Conservation (phyloP, 140 eudicot genomes). For the Stevia rebaudiana region DNA sequence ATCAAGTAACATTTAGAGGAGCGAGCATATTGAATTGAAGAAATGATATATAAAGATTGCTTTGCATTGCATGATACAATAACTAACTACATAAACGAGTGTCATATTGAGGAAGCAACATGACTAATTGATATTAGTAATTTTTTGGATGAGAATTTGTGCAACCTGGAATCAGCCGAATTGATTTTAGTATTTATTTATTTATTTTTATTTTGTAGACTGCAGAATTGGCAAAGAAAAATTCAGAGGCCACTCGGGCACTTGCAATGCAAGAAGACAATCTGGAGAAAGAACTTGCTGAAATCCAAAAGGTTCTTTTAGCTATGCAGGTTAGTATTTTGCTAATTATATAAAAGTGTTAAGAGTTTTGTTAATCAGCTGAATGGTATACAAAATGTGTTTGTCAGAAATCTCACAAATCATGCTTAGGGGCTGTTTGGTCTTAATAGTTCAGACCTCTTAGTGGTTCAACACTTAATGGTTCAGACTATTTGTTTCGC, state of each 20-base stretch:
- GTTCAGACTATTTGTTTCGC: no score
- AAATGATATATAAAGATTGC: background rate
- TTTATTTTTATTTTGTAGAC: constrained; percentile 33
- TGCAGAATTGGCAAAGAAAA: constrained; percentile 81
- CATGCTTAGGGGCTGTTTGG: no score
- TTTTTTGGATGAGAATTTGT: no score
- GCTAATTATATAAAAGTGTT: background rate
- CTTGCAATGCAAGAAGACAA: constrained; percentile 77
- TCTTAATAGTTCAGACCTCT: no score
- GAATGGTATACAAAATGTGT: background rate
- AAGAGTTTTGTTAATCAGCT: background rate
- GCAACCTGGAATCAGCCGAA: background rate
- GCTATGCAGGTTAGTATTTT: constrained; percentile 80
- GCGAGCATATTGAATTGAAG: background rate
- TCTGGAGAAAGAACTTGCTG: constrained; percentile 89
- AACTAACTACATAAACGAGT: background rate
- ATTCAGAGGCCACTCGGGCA: constrained; percentile 86
- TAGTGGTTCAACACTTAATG: no score
- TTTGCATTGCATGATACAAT: background rate
- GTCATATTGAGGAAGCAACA: constrained; percentile 2
- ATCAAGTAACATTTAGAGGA: background rate
- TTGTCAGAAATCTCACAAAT: background rate
- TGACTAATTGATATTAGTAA: no score
- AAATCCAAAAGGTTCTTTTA: constrained; percentile 86
- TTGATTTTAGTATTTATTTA: background rate